Conservation (phyloP, 2,329 filamentous ascomycete species). For the Helotiales sp. region DNA sequence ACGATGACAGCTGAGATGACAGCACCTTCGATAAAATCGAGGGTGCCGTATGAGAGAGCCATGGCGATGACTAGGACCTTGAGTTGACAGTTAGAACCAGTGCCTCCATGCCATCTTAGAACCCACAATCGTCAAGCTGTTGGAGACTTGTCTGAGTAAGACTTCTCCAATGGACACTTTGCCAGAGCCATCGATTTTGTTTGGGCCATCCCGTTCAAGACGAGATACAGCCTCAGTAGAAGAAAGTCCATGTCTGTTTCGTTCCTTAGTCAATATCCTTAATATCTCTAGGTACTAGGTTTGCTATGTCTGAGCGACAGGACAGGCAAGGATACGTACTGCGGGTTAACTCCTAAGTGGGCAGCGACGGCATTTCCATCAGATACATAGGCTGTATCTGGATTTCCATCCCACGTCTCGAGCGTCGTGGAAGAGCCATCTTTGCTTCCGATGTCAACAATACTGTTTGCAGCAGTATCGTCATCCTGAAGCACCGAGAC, state of each 20-base stretch:
- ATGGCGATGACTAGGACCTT: constrained; percentile 78
- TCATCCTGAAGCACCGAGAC: constrained; percentile 4
- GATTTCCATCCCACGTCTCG: constrained; percentile 25
- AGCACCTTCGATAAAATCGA: constrained; percentile 66
- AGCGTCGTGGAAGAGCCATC: constrained; percentile 14
- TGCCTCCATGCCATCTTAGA: constrained; percentile 4
- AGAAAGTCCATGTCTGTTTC: constrained; percentile 63
- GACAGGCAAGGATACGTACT: constrained; percentile 18
- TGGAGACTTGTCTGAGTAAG: constrained; percentile 76
- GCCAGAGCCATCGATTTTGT: constrained; percentile 73
- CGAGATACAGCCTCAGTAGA: constrained; percentile 66
- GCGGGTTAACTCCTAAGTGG: constrained; percentile 27
- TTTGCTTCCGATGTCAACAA: constrained; percentile 16
- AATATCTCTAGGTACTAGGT: too few species aligned
- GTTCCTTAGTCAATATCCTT: too few species aligned
- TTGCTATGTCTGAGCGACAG: too few species aligned
- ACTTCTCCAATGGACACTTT: constrained; percentile 76
- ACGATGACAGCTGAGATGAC: constrained; percentile 68
- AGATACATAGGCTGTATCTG: constrained; percentile 42
- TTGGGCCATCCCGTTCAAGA: constrained; percentile 69
- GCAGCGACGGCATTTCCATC: constrained; percentile 41
- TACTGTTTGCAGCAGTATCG: constrained; percentile 5
- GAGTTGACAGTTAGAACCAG: constrained; percentile 7
- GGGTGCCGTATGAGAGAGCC: constrained; percentile 69
- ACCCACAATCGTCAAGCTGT: constrained; percentile 71